Conservation (phyloP, 2,329 filamentous ascomycete genomes). For the Phaeoacremonium minimum region DNA sequence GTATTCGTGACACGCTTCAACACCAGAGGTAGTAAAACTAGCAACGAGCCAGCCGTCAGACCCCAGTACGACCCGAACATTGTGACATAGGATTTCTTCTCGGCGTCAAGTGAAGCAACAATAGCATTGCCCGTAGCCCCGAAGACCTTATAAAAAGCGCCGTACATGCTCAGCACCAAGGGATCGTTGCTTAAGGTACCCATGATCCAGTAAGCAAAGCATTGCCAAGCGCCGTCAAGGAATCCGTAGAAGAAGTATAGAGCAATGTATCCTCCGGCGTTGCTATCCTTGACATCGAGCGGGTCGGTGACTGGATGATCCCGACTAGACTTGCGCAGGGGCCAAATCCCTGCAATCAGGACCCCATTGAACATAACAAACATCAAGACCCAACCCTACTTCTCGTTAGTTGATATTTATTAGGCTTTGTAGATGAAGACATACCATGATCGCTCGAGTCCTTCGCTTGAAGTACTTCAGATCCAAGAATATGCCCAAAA, state of each 20-base stretch:
- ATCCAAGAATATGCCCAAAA: slow-evolving; percentile 58
- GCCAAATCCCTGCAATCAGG: neutral
- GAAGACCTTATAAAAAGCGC: slow-evolving; percentile 15
- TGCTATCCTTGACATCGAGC: neutral
- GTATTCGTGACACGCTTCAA: slow-evolving; percentile 5
- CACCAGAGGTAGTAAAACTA: slow-evolving; percentile 12
- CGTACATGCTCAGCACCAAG: slow-evolving; percentile 13
- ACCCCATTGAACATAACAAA: slow-evolving; percentile 51
- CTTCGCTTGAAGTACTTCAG: slow-evolving; percentile 39
- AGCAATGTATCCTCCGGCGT: slow-evolving; percentile 41
- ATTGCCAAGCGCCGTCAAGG: slow-evolving; percentile 38
- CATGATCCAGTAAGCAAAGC: slow-evolving; percentile 19
- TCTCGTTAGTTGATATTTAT: neutral
- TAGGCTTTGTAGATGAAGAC: too few species aligned
- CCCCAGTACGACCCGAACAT: slow-evolving; percentile 17
- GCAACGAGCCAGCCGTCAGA: slow-evolving; percentile 12
- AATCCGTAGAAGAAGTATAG: slow-evolving; percentile 67
- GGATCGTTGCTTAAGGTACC: slow-evolving; percentile 12
- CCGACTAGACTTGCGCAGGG: neutral
- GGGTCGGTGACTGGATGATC: neutral
- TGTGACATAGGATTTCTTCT: slow-evolving; percentile 9
- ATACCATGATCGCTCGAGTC: slow-evolving; percentile 50
- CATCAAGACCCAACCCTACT: slow-evolving; percentile 31
- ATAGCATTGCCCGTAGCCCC: slow-evolving; percentile 14
- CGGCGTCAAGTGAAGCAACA: slow-evolving; percentile 13